These are phyloP conservation scores for Terfezia boudieri DNA, from an alignment of 495 filamentous ascomycete species.

Conservation along the genomic window DNA sequence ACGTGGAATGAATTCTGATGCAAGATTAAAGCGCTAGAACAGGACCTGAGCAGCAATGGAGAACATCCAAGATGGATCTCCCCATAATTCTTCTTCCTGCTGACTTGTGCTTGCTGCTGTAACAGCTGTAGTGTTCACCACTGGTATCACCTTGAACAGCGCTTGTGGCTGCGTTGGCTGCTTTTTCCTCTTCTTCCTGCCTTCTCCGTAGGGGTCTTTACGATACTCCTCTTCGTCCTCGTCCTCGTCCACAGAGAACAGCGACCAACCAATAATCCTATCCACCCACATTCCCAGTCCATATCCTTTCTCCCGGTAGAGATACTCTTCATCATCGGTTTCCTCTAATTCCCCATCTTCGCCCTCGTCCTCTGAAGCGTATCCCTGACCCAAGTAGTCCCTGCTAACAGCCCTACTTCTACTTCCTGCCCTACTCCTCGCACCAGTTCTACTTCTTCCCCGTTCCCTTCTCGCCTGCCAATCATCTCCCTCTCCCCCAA, in stretches of 20 bases:
- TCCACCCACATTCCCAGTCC: constrained; percentile 60
- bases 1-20: no score
- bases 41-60: constrained; percentile 53
- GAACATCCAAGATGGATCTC: constrained; percentile 68
- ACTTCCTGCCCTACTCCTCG: constrained; percentile 21
- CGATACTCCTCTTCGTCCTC: constrained; percentile 28
- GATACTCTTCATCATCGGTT: constrained; percentile 28
- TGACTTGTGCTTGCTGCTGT: constrained; percentile 3
- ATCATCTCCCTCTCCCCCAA: not conserved
- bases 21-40: not conserved
- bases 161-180: not conserved
- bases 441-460: not conserved
- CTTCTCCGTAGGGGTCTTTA: constrained; percentile 15
- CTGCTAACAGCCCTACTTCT: constrained; percentile 11
- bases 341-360: constrained; percentile 12
- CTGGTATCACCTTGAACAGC: no score
- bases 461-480: not conserved
- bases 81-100: constrained; percentile 31
- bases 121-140: not conserved
- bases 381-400: constrained; percentile 10
- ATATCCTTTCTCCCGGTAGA: constrained; percentile 33
- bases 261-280: constrained; percentile 46
- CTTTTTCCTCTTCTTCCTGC: constrained; percentile 14
- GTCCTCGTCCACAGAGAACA: constrained; percentile 53
- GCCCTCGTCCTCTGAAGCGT: constrained; percentile 20